These are phyloP conservation scores for Hemileccinum impolitum DNA, from an alignment of 768 basidiomycete genomes.

Conservation along the genomic window DNA sequence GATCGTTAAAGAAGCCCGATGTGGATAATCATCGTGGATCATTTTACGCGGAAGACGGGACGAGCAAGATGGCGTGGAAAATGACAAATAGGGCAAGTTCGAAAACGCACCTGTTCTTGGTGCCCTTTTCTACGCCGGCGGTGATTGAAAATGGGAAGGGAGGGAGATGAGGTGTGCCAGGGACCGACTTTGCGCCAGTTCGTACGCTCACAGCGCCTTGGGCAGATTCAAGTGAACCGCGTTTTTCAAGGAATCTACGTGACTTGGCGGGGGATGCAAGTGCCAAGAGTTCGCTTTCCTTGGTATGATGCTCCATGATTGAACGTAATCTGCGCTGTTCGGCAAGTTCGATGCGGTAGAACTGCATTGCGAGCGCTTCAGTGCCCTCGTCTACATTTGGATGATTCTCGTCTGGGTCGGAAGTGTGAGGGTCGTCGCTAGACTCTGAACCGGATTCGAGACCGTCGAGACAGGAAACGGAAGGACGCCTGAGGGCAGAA, in stretches of 20 bases:
- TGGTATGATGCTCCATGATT: conserved; percentile 87
- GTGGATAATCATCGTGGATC: background rate
- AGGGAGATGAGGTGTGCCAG: conserved; percentile 15
- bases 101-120: conserved; percentile 75
- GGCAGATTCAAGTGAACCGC: background rate
- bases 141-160: conserved; percentile 88
- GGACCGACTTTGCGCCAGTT: conserved; percentile 14
- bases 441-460: conserved; percentile 33
- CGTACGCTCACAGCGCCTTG: conserved; percentile 1
- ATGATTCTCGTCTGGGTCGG: conserved; percentile 33
- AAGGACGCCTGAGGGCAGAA: conserved; percentile 32
- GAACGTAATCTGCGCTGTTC: conserved; percentile 88
- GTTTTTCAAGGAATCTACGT: conserved; percentile 4
- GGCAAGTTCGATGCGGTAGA: conserved; percentile 86
- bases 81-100: background rate
- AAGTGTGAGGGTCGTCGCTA: conserved; percentile 31
- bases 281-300: conserved; percentile 41
- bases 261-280: conserved; percentile 4
- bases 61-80: background rate
- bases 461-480: conserved; percentile 15
- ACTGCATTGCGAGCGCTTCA: conserved; percentile 86
- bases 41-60: background rate
- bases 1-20: background rate
- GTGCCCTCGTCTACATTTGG: conserved; percentile 61
- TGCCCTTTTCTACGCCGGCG: conserved; percentile 91